Percentiles rank a stretch among this genome's conserved stretches.
phyloP scores from a whole-genome alignment of 352 stramenopile species.

The Phytophthora quininea region DNA sequence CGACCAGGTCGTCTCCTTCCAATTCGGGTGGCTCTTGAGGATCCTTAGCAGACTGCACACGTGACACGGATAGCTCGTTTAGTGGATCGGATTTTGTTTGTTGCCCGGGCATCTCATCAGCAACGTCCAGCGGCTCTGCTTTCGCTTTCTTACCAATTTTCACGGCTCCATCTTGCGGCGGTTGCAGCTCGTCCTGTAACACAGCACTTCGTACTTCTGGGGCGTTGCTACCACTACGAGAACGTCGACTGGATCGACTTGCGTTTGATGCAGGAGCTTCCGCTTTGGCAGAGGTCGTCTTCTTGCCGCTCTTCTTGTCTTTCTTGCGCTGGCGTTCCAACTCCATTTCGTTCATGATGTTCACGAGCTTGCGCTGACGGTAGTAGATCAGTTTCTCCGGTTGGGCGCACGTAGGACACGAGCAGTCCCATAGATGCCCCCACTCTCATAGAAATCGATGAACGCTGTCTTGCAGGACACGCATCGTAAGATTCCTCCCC shows the following conservation, averaged over 20 bases:
- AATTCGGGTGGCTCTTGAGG: constrained; percentile 12
- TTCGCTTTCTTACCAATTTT: not conserved
- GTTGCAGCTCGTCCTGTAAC: not conserved
- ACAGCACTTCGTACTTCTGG: not conserved
- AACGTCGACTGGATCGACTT: constrained; percentile 24
- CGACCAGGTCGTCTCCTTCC: constrained; percentile 23
- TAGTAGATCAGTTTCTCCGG: constrained; percentile 43
- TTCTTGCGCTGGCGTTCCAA: constrained; percentile 39
- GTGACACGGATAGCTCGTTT: not conserved
- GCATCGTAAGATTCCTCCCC: constrained; percentile 51
- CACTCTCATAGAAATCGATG: constrained; percentile 46
- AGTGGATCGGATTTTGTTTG: not conserved
- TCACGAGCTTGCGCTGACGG: constrained; percentile 42
- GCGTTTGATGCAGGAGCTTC: constrained; percentile 5
- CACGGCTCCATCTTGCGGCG: not conserved
- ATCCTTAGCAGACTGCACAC: not conserved
- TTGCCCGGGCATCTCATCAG: not conserved
- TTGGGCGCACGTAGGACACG: constrained; percentile 44
- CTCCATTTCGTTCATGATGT: constrained; percentile 50
- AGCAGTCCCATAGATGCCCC: constrained; percentile 43
- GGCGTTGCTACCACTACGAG: constrained; percentile 14
- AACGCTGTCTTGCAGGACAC: constrained; percentile 50
- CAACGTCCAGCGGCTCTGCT: constrained; percentile 12
- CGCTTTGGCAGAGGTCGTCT: not conserved
- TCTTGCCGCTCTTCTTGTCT: constrained; percentile 14